Evolutionary conservation across 108 stramenopile genomes (phyloP), one percentile per base, ranked within the genome.

Genomic region (Chaetoceros tenuissimus): DNA sequence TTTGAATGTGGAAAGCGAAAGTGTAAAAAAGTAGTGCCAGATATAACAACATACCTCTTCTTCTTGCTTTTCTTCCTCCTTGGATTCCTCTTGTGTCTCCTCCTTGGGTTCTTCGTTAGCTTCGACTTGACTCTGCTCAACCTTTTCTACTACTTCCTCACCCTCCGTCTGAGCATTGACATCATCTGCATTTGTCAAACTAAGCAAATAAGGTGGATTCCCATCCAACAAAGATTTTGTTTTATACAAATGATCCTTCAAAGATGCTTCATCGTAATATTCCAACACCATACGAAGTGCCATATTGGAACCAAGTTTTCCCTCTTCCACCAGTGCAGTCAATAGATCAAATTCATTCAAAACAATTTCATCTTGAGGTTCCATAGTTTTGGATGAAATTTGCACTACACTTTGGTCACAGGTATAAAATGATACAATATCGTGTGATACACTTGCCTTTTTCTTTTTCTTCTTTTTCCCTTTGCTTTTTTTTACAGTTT

Each of bases 311-410:
- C 53, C 7, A 7, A 49, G n/a, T n/a, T 24, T n/a, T 7, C 81
- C 60, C 3, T 45, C 46, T 23, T 56, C 64, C 57, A 80, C 40
- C 44, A 82, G 48, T 1, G 71, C 45, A 13, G 74, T 57, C 19
- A 92, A 67, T 69, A 85, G 84, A 21, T 83, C 84, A 60, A 71
- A 92, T 22, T 92, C 90, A 53, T 92, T 84, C 24, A 92, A 55
- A 0, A 63, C 62, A 17, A 62, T 19, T 50, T 57, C 57, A 46
- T 48, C 18, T 22, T 40, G 8, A 5, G 34, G 34, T 13, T 5
- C 5, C 34, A 24, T 51, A 16, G 10, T 10, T 10, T 10, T 16
- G 10, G 24, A 26, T 5, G 49, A 10, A 26, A 51, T 51, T 24
- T 51, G 10, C 5, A 51, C 49, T 5, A 16, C 5, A 40, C 34